Base-by-base conservation (phyloP, 2,329 filamentous ascomycete genomes). In the Cytospora leucostoma region DNA sequence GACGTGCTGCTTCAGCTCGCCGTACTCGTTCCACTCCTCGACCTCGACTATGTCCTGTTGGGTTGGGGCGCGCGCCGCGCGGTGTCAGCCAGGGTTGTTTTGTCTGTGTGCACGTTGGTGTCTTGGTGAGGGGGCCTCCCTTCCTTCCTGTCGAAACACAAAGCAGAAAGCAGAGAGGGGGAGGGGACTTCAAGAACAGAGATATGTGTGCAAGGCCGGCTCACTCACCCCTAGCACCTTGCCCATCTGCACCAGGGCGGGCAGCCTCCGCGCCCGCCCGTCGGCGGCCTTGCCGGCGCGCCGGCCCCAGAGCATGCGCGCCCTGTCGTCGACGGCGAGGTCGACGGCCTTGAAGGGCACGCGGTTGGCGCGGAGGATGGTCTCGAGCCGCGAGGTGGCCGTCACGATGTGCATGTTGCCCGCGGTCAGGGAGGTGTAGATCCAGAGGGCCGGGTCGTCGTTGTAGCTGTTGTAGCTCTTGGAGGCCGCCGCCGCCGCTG, bases 21-120 rank as follows among this genome's bases (percentile, higher is more conserved):
- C 93, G 77, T 96, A 97, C 76, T 99, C 95, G 80, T 99, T 99
- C 95, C 94, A 98, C 74, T 99, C 95, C 78, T 99, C 95, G 67
- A 98, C 87, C 76, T 98, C 89, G 67, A 94, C 90, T 56, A 97
- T 84, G 74, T 97, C 95, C 93, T 97, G 68, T 49, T 38, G 33
- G 27, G 4, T 2, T 27, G 10, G 38, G 1, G 10, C 7, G 13
- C 13, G 2, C 6, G 5, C 19, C 21, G 40, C 15, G 49, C 27
- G 27, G 27, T 27, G 55, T 44, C 38, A 34, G 58, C 27, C 10
- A n/a, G 13, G 4, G 27, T n/a, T 2, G 12, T 19, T 52, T 32
- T 17, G n/a, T 4, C 34, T 33, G 32, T 21, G 27, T 27, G 27
- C 4, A 4, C 4, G 27, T 27, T 27, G 2, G 27, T 27, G 4